Evolutionary conservation across 1,284 basidiomycete genomes (phyloP).

Genomic region (Tetrapyrgos nigripes): DNA sequence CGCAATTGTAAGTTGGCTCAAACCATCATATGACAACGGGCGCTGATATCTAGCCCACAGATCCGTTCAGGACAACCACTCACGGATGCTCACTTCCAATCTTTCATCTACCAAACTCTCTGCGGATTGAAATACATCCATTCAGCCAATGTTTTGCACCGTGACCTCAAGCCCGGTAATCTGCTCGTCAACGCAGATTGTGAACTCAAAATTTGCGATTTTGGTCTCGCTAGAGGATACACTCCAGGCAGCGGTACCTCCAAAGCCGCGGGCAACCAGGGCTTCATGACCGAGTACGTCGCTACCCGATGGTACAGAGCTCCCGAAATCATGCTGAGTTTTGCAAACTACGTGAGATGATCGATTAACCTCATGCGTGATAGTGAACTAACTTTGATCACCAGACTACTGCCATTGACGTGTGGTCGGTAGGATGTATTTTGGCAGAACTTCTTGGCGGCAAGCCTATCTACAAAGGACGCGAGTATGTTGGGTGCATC

Average conservation of each 20-base stretch:
- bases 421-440: slow-evolving; percentile 99
- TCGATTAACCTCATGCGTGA: slow-evolving; percentile 7
- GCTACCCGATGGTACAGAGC: slow-evolving; percentile 98
- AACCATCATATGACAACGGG: slow-evolving; percentile 1
- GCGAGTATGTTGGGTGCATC: slow-evolving; percentile 72
- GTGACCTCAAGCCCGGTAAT: slow-evolving; percentile 97
- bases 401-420: slow-evolving; percentile 88
- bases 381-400: background rate
- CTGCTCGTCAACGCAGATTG: slow-evolving; percentile 98
- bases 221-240: slow-evolving; percentile 96
- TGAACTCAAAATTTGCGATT: slow-evolving; percentile 98
- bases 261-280: slow-evolving; percentile 80
- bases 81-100: slow-evolving; percentile 98
- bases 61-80: slow-evolving; percentile 98
- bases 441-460: slow-evolving; percentile 96
- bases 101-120: slow-evolving; percentile 98
- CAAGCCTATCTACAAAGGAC: slow-evolving; percentile 97
- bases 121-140: slow-evolving; percentile 99
- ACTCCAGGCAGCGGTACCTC: slow-evolving; percentile 79
- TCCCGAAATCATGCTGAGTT: slow-evolving; percentile 97
- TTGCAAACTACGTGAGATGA: slow-evolving; percentile 87
- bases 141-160: slow-evolving; percentile 96
- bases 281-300: slow-evolving; percentile 99
- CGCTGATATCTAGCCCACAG: slow-evolving; percentile 47
- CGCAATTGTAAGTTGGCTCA: slow-evolving; percentile 79